phyloP scores from a whole-genome alignment of 2,329 filamentous ascomycete species.

The Calonectria crousiana region DNA sequence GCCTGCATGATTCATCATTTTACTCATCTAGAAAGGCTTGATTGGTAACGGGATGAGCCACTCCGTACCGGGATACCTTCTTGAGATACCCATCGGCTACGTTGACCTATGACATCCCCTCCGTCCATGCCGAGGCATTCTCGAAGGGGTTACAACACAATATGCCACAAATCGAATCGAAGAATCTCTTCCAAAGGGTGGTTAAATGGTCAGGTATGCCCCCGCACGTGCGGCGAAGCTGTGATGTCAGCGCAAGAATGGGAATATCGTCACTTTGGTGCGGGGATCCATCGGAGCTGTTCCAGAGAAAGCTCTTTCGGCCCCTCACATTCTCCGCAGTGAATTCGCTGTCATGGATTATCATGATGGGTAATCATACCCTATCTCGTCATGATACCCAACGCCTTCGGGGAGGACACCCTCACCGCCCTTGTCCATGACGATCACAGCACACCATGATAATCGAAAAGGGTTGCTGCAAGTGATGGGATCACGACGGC shows the following conservation, averaged over 20 bases:
- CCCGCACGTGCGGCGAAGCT: not conserved
- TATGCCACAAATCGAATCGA: not conserved
- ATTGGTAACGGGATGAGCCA: too few species aligned
- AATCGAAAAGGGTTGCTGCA: not conserved
- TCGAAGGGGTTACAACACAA: not conserved
- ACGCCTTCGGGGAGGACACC: not conserved
- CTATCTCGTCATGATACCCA: not conserved
- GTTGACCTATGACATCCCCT: not conserved
- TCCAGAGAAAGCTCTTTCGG: not conserved
- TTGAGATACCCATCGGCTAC: not conserved
- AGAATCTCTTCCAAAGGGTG: not conserved
- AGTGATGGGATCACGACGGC: slow-evolving; percentile 3
- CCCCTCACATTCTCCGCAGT: not conserved
- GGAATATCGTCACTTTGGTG: not conserved
- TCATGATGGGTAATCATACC: not conserved
- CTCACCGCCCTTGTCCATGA: not conserved
- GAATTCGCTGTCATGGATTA: not conserved
- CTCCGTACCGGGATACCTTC: not conserved
- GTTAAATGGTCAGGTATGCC: not conserved
- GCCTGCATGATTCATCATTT: not conserved
- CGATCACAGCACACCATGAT: not conserved
- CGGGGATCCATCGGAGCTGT: not conserved
- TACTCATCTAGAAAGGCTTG: not conserved
- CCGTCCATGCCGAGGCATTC: not conserved
- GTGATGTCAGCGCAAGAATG: slow-evolving; percentile 2